Evolutionary conservation across 352 stramenopile genomes (phyloP), one percentile per base, ranked within the genome.

Genomic region (Phytophthora fragariaefolia): DNA sequence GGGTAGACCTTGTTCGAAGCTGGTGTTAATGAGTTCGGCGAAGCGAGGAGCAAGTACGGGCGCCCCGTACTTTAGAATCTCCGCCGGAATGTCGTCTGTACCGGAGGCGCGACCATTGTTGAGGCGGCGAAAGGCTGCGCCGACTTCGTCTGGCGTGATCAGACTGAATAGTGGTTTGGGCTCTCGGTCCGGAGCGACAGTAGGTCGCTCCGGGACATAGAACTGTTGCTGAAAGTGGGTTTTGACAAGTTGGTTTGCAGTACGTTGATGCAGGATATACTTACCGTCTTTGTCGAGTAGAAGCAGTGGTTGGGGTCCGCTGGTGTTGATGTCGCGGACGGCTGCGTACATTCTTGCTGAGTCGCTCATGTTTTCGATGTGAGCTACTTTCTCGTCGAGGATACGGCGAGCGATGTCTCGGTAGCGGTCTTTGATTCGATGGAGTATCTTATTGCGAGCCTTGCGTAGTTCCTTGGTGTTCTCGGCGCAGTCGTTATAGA

Each of bases 231-330:
- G 28, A 34, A 34, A 34, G 28, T 34, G 28, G 28, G 28, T 34
- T 34, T 34, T 34, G 28, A 34, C 28, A 34, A 38, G 17, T n/a
- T 50, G 15, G 38, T 40, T 22, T 42, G n/a, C 28, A 26, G 51
- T 50, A 15, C 3, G 7, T 43, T 32, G 53, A 9, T 40, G 34
- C 9, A 60, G 36, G 9, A 30, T 51, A 42, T 51, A 60, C 26
- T 60, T 51, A 30, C 36, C n/a, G 40, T 60, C 23, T 15, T 18
- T 2, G 26, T 60, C 38, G 15, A 15, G 17, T 8, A 51, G 24
- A 2, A 60, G 9, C 22, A 42, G 13, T 15, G 38, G 53, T 22
- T 42, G 34, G 4, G 34, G 34, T 6, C 13, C 3, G 15, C 6
- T 17, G 34, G 34, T 17, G 34, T 6, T 42, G 15, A 42, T 42